Percentiles rank a stretch among this genome's conserved stretches.
These are phyloP conservation scores for Penicillium olsonii DNA, from an alignment of 2,329 filamentous ascomycete species.

Conservation along the genomic window DNA sequence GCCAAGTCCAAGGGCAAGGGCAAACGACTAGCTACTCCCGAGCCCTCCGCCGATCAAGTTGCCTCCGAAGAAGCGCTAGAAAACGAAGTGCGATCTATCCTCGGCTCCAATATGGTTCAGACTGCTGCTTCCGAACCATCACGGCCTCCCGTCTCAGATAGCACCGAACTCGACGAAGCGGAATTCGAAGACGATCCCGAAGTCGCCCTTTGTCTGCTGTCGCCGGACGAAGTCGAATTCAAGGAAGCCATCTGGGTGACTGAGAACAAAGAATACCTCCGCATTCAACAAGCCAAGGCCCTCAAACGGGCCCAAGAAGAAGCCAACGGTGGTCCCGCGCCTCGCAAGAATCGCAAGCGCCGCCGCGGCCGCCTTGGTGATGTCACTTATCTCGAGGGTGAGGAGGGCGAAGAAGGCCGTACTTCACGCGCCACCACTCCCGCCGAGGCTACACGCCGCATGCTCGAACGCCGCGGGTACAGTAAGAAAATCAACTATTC, in stretches of 20 bases:
- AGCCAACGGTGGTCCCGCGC: conserved; percentile 43
- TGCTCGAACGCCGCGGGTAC: conserved; percentile 67
- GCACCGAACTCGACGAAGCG: conserved; percentile 66
- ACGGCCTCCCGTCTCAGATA: conserved; percentile 54
- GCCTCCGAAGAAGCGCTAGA: conserved; percentile 64
- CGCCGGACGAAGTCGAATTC: conserved; percentile 70
- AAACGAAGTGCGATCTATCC: conserved; percentile 68
- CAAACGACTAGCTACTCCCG: conserved; percentile 42
- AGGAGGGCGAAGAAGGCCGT: conserved; percentile 60
- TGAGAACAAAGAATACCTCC: conserved; percentile 90
- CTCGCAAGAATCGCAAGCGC: conserved; percentile 52
- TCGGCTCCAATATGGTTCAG: conserved; percentile 47
- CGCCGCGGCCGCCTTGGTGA: conserved; percentile 50
- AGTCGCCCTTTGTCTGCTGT: conserved; percentile 76
- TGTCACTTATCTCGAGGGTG: conserved; percentile 47
- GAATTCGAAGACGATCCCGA: conserved; percentile 91
- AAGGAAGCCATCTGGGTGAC: conserved; percentile 95
- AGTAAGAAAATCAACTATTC: conserved; percentile 75
- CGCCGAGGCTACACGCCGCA: conserved; percentile 67
- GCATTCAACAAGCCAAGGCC: conserved; percentile 79
- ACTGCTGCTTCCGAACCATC: conserved; percentile 18
- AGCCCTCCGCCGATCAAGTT: conserved; percentile 61
- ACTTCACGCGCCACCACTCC: conserved; percentile 67
- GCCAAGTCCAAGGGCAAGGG: conserved; percentile 27
- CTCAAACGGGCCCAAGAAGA: conserved; percentile 70